phyloP scores from a whole-genome alignment of 306 rosid genomes.

The Trifolium pratense region DNA sequence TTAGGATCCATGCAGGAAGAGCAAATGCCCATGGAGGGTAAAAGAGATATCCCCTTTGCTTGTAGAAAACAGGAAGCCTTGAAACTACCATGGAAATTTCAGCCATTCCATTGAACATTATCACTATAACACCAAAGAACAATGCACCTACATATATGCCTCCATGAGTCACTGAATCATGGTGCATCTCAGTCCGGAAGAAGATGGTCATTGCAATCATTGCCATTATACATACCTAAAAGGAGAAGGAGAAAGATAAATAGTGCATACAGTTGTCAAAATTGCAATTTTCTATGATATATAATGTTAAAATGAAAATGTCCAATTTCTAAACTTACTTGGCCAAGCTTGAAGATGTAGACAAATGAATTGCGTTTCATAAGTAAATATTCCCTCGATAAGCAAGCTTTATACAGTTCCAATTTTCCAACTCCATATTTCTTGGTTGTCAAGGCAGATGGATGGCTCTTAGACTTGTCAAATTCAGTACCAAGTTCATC shows the following conservation, averaged over 20 bases:
- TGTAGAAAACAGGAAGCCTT: slow-evolving; percentile 67
- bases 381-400: slow-evolving; percentile 63
- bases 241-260: no score
- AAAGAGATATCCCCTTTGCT: slow-evolving; percentile 66
- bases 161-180: slow-evolving; percentile 55
- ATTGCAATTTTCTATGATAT: no score
- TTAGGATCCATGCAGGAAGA: slow-evolving; percentile 66
- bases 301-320: slow-evolving; percentile 5
- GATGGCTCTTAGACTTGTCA: slow-evolving; percentile 67
- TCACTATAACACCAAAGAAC: slow-evolving; percentile 51
- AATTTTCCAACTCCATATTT: slow-evolving; percentile 54
- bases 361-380: slow-evolving; percentile 74
- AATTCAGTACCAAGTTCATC: slow-evolving; percentile 53
- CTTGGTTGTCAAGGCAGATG: slow-evolving; percentile 57
- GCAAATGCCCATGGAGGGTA: slow-evolving; percentile 69
- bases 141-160: slow-evolving; percentile 59
- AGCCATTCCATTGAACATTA: slow-evolving; percentile 63
- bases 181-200: slow-evolving; percentile 64
- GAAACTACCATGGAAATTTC: slow-evolving; percentile 61
- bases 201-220: slow-evolving; percentile 60
- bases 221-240: slow-evolving; percentile 50
- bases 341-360: slow-evolving; percentile 58
- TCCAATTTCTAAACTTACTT: slow-evolving; percentile 49
- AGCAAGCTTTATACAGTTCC: slow-evolving; percentile 62
- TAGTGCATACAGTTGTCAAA: no score